Percentiles rank a stretch among this genome's conserved stretches.
Conservation (phyloP, 768 basidiomycete genomes). For the Tylopilus felleus region DNA sequence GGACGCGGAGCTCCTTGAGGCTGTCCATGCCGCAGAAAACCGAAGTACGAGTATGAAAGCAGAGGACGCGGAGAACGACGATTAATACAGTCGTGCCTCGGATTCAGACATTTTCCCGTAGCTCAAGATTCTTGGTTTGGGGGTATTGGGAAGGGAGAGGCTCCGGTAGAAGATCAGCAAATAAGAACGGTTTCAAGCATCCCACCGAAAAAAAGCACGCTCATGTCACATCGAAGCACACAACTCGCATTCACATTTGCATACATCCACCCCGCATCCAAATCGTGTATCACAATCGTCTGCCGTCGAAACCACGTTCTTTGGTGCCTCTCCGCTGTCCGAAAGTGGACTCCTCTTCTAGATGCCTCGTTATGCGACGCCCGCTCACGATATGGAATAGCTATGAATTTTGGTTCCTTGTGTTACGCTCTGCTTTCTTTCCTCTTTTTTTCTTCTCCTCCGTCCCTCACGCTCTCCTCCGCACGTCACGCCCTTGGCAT, state of each 20-base stretch:
- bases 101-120: neutral
- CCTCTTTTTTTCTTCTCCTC: neutral
- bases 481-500: neutral
- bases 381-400: conserved; percentile 14
- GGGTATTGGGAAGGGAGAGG: conserved; percentile 17
- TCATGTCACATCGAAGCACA: conserved; percentile 1
- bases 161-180: neutral
- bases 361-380: conserved; percentile 6
- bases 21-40: conserved; percentile 49
- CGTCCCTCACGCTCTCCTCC: neutral
- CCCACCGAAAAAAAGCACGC: neutral
- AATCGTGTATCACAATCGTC: conserved; percentile 1
- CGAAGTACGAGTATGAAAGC: conserved; percentile 34
- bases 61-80: conserved; percentile 25
- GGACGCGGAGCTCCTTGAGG: conserved; percentile 48
- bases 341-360: conserved; percentile 2
- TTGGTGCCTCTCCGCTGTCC: conserved; percentile 14
- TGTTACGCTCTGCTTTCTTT: conserved; percentile 3
- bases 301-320: neutral
- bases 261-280: neutral
- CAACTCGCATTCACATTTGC: conserved; percentile 5
- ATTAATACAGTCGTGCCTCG: conserved; percentile 4
- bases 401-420: conserved; percentile 5
- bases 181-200: conserved; percentile 5
- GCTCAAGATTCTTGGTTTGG: conserved; percentile 6